Evolutionary conservation across 768 basidiomycete species (phyloP).

Genomic region (Exidia glandulosa): DNA sequence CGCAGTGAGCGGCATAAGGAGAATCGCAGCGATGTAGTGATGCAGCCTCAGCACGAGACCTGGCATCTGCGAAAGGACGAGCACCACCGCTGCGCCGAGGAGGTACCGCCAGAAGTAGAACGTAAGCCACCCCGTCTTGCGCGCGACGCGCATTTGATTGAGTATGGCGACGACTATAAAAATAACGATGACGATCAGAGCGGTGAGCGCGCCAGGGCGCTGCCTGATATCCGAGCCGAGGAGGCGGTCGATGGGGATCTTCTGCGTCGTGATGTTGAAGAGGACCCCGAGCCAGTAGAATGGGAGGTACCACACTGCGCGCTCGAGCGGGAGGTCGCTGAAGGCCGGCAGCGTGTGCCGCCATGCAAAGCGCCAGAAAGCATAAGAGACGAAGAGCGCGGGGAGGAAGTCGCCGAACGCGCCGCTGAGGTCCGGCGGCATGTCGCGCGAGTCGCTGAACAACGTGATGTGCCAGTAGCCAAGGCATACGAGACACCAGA

Average conservation of each 20-base stretch:
- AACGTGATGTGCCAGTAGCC: constrained; percentile 79
- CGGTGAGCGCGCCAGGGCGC: constrained; percentile 54
- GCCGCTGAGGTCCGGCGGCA: constrained; percentile 57
- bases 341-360: constrained; percentile 68
- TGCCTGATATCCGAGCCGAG: constrained; percentile 53
- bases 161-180: constrained; percentile 46
- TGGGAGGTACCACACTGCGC: constrained; percentile 59
- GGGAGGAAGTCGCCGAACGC: constrained; percentile 74
- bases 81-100: constrained; percentile 48
- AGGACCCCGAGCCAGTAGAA: constrained; percentile 74
- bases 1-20: constrained; percentile 63
- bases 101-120: constrained; percentile 68
- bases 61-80: constrained; percentile 61
- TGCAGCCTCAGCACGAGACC: constrained; percentile 62
- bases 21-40: constrained; percentile 72
- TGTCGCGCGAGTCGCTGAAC: constrained; percentile 60
- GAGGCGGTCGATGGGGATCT: constrained; percentile 70
- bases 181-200: constrained; percentile 57
- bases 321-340: constrained; percentile 55
- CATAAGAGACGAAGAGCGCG: constrained; percentile 63
- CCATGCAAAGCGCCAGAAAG: constrained; percentile 66
- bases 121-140: constrained; percentile 76
- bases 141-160: constrained; percentile 73
- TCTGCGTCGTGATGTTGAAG: constrained; percentile 57
- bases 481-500: constrained; percentile 71